These are phyloP conservation scores for Sugiyamaella grinbergsii DNA, from an alignment of 1,139 yeast species.

Conservation along the genomic window DNA sequence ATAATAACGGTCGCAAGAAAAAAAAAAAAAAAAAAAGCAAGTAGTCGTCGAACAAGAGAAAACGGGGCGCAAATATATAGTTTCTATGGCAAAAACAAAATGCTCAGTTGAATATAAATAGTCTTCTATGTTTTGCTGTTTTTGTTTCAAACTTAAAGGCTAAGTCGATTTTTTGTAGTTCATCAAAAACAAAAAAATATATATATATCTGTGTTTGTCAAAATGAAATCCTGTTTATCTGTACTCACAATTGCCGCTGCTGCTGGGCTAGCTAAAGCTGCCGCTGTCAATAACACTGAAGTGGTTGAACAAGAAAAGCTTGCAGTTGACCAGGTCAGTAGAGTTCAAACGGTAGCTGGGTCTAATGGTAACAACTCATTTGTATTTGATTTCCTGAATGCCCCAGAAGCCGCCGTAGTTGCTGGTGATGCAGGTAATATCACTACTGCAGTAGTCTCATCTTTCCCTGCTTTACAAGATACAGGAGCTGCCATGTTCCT, in stretches of 20 bases:
- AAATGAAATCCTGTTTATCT: neutral
- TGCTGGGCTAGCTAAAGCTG: neutral
- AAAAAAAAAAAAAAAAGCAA: too few relatives aligned
- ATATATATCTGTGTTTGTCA: neutral
- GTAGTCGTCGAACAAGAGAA: too few relatives aligned
- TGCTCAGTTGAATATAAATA: neutral
- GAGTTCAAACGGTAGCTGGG: constrained; percentile 25
- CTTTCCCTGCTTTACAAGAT: constrained; percentile 29
- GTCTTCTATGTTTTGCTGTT: neutral
- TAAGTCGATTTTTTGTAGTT: too few relatives aligned
- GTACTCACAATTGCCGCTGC: neutral
- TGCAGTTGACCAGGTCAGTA: constrained; percentile 25
- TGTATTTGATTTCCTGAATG: constrained; percentile 29
- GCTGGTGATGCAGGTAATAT: constrained; percentile 24
- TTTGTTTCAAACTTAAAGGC: too few relatives aligned
- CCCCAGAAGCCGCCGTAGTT: constrained; percentile 26
- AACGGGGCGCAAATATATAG: too few relatives aligned
- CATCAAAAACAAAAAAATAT: neutral
- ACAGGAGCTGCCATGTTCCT: constrained; percentile 25
- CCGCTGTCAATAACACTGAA: constrained; percentile 18
- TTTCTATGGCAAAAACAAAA: neutral
- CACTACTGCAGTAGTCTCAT: constrained; percentile 26
- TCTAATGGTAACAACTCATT: constrained; percentile 26
- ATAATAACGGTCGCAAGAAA: too few relatives aligned
- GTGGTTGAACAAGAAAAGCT: constrained; percentile 23